phyloP scores from a whole-genome alignment of 2,329 filamentous ascomycete genomes.

The Pseudopyricularia cyperi region DNA sequence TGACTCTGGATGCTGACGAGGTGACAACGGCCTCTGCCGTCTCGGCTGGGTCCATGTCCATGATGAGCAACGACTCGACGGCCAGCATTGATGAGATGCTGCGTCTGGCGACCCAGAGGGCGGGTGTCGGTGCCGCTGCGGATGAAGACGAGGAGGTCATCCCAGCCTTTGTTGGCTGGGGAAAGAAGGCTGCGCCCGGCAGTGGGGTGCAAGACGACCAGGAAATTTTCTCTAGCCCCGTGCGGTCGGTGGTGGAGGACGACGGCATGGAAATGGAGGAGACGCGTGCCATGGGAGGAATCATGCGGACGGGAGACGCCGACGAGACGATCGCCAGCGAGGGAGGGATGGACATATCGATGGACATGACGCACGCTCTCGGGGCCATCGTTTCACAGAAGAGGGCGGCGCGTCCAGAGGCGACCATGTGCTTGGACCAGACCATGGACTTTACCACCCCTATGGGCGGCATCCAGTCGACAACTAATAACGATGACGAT shows the following conservation, averaged over 20 bases:
- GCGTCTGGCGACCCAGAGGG: slow-evolving; percentile 59
- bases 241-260: slow-evolving; percentile 15
- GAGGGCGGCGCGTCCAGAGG: neutral
- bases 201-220: slow-evolving; percentile 13
- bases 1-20: slow-evolving; percentile 72
- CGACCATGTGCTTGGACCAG: slow-evolving; percentile 28
- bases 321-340: slow-evolving; percentile 45
- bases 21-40: slow-evolving; percentile 55
- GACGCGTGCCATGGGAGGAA: slow-evolving; percentile 30
- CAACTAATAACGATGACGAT: slow-evolving; percentile 12
- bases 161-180: slow-evolving; percentile 62
- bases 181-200: slow-evolving; percentile 34
- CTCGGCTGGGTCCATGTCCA: slow-evolving; percentile 43
- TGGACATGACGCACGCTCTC: slow-evolving; percentile 40
- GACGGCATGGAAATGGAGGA: slow-evolving; percentile 39
- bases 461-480: slow-evolving; percentile 53
- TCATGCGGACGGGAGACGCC: slow-evolving; percentile 24
- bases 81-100: slow-evolving; percentile 66
- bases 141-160: slow-evolving; percentile 59
- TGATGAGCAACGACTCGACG: slow-evolving; percentile 50
- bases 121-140: slow-evolving; percentile 31
- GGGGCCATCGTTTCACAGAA: slow-evolving; percentile 24
- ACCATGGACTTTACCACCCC: slow-evolving; percentile 81
- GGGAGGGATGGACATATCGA: slow-evolving; percentile 21
- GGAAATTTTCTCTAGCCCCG: neutral